A percentile compares a stretch with the other conserved stretches of the same genome.
Evolutionary conservation across 2,329 filamentous ascomycete species (phyloP).

Genomic region (Raffaelea ambrosiae): DNA sequence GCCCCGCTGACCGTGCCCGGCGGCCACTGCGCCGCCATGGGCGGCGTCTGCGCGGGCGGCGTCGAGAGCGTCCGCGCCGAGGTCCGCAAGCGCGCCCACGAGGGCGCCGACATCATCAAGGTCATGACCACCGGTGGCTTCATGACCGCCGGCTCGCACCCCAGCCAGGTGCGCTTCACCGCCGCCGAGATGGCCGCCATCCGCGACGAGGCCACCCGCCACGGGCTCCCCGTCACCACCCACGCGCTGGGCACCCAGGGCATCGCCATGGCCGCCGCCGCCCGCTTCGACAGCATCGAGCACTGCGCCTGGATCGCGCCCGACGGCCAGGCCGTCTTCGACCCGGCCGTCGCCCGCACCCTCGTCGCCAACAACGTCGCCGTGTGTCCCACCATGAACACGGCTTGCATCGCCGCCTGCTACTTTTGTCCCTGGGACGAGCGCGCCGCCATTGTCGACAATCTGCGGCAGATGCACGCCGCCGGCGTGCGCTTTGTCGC

Average conservation of each 20-base stretch:
- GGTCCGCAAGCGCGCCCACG: conserved; percentile 9
- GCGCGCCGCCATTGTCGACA: conserved; percentile 7
- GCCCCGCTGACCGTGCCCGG: conserved; percentile 11
- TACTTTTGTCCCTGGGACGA: conserved; percentile 12
- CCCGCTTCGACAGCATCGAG: conserved; percentile 11
- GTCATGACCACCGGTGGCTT: conserved; percentile 12
- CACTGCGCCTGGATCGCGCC: conserved; percentile 10
- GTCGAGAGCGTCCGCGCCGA: conserved; percentile 9
- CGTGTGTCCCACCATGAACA: conserved; percentile 14
- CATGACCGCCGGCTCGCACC: conserved; percentile 11
- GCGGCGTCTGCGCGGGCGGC: conserved; percentile 1
- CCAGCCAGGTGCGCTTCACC: conserved; percentile 7
- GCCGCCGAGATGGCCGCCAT: conserved; percentile 10
- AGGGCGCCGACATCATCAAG: conserved; percentile 12
- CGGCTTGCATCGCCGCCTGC: conserved; percentile 9
- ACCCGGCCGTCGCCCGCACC: conserved; percentile 6
- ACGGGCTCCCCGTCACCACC: conserved; percentile 8
- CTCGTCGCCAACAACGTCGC: conserved; percentile 8
- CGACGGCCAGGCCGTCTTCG: conserved; percentile 6
- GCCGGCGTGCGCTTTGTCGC: conserved; percentile 8
- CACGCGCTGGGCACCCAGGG: conserved; percentile 11
- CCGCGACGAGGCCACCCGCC: conserved; percentile 7
- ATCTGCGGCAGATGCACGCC: conserved; percentile 6
- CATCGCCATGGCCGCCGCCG: conserved; percentile 9
- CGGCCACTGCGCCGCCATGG: conserved; percentile 9